phyloP scores from a whole-genome alignment of 805 yeast genomes.

The Candida yuanshanica region DNA sequence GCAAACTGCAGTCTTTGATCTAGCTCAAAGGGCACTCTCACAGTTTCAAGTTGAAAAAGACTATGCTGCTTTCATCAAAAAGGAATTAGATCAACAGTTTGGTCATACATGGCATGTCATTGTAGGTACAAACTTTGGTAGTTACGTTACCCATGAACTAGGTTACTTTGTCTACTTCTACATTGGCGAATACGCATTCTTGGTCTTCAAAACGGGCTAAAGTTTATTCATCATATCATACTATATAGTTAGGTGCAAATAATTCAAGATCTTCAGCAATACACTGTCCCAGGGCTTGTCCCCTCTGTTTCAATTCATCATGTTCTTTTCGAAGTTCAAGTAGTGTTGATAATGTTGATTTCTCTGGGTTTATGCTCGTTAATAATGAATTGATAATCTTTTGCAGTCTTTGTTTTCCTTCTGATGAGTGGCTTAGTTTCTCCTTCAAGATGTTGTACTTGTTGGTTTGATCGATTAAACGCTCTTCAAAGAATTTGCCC shows the following conservation, averaged over 20 bases:
- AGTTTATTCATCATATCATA: neutral
- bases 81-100: constrained; percentile 51
- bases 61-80: constrained; percentile 60
- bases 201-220: constrained; percentile 64
- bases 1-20: constrained; percentile 42
- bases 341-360: constrained; percentile 1
- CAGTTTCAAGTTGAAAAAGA: constrained; percentile 48
- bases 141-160: constrained; percentile 73
- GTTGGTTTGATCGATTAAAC: constrained; percentile 22
- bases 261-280: constrained; percentile 1
- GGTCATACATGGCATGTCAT: constrained; percentile 81
- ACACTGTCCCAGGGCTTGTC: neutral
- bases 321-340: neutral
- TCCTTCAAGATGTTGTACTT: constrained; percentile 18
- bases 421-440: constrained; percentile 6
- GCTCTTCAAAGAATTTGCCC: constrained; percentile 22
- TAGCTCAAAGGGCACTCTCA: constrained; percentile 40
- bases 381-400: constrained; percentile 6
- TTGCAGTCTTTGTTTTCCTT: constrained; percentile 1
- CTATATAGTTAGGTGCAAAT: neutral
- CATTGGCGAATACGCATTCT: constrained; percentile 60
- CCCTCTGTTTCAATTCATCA: neutral
- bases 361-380: constrained; percentile 5
- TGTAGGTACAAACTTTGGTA: constrained; percentile 75
- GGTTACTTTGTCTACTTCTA: constrained; percentile 70